Conservation (phyloP, 2,329 filamentous ascomycete species). For the Fusarium praegraminearum region DNA sequence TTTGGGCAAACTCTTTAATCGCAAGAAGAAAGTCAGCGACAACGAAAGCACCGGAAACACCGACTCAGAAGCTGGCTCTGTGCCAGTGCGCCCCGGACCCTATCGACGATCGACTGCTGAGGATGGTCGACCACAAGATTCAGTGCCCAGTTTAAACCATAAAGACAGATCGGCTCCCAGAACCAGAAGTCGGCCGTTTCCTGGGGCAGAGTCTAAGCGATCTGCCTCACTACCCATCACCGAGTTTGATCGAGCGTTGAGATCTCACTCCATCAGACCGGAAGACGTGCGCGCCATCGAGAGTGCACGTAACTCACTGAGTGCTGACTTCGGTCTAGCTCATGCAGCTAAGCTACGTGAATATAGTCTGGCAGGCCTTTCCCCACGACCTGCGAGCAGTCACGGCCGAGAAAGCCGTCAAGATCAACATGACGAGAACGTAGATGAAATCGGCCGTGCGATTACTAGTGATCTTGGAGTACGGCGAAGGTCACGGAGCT, state of each 20-base stretch:
- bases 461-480: constrained; percentile 67
- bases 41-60: constrained; percentile 41
- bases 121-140: constrained; percentile 28
- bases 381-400: constrained; percentile 71
- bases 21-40: constrained; percentile 61
- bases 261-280: constrained; percentile 71
- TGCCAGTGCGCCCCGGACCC: constrained; percentile 44
- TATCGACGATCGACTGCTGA: constrained; percentile 38
- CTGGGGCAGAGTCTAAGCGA: constrained; percentile 61
- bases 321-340: constrained; percentile 57
- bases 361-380: constrained; percentile 65
- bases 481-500: constrained; percentile 69
- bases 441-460: constrained; percentile 70
- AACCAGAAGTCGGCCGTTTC: constrained; percentile 57
- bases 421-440: constrained; percentile 56
- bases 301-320: constrained; percentile 66
- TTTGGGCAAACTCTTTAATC: constrained; percentile 69
- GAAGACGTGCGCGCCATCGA: constrained; percentile 66
- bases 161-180: constrained; percentile 42
- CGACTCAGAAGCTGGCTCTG: constrained; percentile 40
- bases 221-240: constrained; percentile 70
- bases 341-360: constrained; percentile 52
- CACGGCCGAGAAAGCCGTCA: constrained; percentile 63
- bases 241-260: constrained; percentile 70
- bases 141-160: constrained; percentile 28